Conservation (phyloP, 192 early-diverging fungal species). For the Neocallimastix lanati region DNA sequence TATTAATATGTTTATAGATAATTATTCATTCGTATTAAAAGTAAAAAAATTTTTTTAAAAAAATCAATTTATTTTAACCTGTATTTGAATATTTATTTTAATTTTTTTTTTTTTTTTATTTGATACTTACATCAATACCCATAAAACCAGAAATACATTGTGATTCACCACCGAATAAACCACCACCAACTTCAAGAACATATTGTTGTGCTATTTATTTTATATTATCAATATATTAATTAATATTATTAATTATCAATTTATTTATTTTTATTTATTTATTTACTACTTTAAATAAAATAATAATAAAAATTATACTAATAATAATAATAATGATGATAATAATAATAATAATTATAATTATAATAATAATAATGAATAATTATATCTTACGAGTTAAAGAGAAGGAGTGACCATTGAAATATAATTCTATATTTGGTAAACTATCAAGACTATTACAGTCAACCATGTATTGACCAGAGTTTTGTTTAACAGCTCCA, state of each 20-base stretch:
- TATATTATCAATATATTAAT: conserved; percentile 1
- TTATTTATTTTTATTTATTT: conserved; percentile 45
- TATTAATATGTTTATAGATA: no score
- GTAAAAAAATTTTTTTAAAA: no score
- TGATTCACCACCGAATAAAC: conserved; percentile 11
- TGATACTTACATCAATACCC: conserved; percentile 47
- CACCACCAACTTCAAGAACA: not conserved
- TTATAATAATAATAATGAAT: no score
- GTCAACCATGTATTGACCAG: conserved; percentile 76
- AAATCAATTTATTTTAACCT: no score
- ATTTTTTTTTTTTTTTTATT: no score
- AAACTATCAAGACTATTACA: conserved; percentile 47
- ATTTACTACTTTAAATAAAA: conserved; percentile 7
- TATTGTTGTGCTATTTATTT: not conserved
- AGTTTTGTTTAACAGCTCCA: conserved; percentile 83
- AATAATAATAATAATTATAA: no score
- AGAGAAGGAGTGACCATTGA: conserved; percentile 51
- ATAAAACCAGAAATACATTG: conserved; percentile 58
- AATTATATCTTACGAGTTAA: conserved; percentile 32
- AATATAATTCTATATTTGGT: conserved; percentile 58
- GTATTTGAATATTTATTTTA: no score
- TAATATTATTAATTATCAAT: conserved; percentile 6
- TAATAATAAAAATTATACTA: conserved; percentile 33
- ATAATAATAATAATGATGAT: no score
- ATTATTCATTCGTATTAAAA: no score